Evolutionary conservation across 2,329 filamentous ascomycete genomes (phyloP).

Genomic region (Colletotrichum filicis): DNA sequence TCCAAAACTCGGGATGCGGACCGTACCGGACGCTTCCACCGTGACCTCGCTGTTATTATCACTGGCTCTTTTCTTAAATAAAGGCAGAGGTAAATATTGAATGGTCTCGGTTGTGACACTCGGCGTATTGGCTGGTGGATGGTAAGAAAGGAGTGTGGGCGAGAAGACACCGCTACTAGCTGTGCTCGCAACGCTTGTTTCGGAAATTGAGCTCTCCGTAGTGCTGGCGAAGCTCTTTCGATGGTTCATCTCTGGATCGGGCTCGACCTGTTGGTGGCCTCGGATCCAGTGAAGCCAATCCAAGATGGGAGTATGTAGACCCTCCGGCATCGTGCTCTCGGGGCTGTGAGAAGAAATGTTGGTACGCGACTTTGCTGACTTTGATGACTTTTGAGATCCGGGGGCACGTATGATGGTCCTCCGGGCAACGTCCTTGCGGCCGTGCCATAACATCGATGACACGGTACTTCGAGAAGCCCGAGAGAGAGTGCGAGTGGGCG

Average conservation of each 20-base stretch:
- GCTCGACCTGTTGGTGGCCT: constrained; percentile 16
- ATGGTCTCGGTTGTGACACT: background rate
- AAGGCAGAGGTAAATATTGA: constrained; percentile 1
- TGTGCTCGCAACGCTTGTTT: constrained; percentile 1
- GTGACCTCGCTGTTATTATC: background rate
- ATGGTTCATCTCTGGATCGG: constrained; percentile 27
- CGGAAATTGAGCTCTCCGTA: background rate
- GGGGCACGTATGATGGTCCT: constrained; percentile 2
- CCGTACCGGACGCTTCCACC: background rate
- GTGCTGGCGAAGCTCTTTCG: constrained; percentile 25
- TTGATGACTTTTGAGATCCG: background rate
- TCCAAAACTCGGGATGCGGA: background rate
- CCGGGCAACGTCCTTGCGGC: constrained; percentile 19
- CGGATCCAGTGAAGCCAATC: constrained; percentile 28
- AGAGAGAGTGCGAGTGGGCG: background rate
- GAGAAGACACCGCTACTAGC: constrained; percentile 32
- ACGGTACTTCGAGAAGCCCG: constrained; percentile 24
- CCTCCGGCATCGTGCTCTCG: constrained; percentile 5
- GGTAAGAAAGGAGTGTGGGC: constrained; percentile 14
- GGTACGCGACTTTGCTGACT: background rate
- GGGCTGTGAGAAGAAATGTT: background rate
- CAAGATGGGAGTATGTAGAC: constrained; percentile 19
- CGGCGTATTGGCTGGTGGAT: background rate
- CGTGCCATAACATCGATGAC: constrained; percentile 32
- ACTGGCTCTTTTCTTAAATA: constrained; percentile 1